These are phyloP conservation scores for Ceratobasidium sp. DNA, from an alignment of 1,284 basidiomycete genomes.

Conservation along the genomic window DNA sequence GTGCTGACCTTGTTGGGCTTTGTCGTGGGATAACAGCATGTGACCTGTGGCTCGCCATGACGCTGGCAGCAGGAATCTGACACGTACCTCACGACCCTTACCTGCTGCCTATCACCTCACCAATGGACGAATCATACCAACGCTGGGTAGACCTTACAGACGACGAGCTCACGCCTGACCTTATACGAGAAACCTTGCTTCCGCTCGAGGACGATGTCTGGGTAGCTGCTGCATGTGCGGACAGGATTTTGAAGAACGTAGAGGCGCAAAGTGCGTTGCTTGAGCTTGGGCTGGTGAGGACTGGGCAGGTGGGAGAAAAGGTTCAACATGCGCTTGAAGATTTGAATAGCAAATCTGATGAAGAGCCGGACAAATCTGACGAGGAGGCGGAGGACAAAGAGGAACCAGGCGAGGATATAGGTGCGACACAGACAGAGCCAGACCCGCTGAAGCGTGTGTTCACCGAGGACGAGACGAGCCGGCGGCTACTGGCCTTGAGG, in stretches of 20 bases:
- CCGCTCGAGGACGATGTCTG: constrained; percentile 75
- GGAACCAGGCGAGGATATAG: constrained; percentile 32
- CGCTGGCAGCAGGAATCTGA: constrained; percentile 26
- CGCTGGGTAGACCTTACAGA: constrained; percentile 72
- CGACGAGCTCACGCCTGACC: constrained; percentile 67
- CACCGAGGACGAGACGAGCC: constrained; percentile 36
- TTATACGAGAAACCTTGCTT: constrained; percentile 66
- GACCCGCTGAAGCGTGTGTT: constrained; percentile 31
- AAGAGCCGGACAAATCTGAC: constrained; percentile 49
- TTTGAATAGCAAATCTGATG: constrained; percentile 49
- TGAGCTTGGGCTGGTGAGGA: constrained; percentile 73
- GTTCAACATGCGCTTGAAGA: constrained; percentile 60
- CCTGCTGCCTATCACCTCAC: not conserved
- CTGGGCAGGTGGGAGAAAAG: constrained; percentile 65
- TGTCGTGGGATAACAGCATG: constrained; percentile 8
- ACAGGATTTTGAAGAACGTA: constrained; percentile 74
- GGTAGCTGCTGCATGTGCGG: constrained; percentile 78
- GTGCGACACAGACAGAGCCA: constrained; percentile 2
- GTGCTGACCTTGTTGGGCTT: not conserved
- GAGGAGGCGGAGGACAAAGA: constrained; percentile 54
- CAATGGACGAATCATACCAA: constrained; percentile 43
- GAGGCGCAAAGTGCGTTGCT: constrained; percentile 71
- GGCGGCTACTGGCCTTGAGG: constrained; percentile 26
- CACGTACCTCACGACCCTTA: constrained; percentile 22
- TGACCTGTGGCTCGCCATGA: constrained; percentile 30